Base-by-base conservation (phyloP, 495 filamentous ascomycete species). In the Trichoderma asperelloides region DNA sequence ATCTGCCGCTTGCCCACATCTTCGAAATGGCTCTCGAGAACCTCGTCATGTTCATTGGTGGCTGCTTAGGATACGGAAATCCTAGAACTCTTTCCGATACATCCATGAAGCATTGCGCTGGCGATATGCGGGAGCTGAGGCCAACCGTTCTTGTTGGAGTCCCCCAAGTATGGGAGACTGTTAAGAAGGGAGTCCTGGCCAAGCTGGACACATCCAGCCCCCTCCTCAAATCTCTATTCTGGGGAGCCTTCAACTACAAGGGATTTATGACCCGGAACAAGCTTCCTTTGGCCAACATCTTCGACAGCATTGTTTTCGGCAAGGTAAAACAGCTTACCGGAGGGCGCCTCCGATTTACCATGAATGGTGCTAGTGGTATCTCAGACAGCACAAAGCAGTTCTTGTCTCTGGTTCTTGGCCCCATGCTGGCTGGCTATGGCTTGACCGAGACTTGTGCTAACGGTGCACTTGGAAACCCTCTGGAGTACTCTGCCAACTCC, bases 1-100 rank as follows among this genome's bases (percentile, higher is more conserved):
- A 97, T 76, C 86, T 97, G 4, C 93, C 93, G 0, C 82, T 97
- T 3, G 93, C 93, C 15, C 93, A 97, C 75, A 97, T 96, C 71
- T 92, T 89, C 72, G 90, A 91, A 68, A 89, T 94, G 66, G 78
- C 91, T 23, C 80, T 85, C n/a, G 93, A 97, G 74, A 91, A 96
- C 75, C 73, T 80, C 4, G 83, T 85, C 25, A 78, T 97, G 65
- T 92, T 86, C 80, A 78, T 86, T 63, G 93, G 92, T 68, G 87
- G 81, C 11, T 84, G 86, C 8, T 88, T 96, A 70, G 93, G 93
- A 30, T 97, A 93, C 75, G 93, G 92, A 27, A 88, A 91, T 71
- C 89, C 96, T 55, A 78, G 89, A 33, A 93, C 91, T 65, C 80
- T 97, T 13, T 84, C 92, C 11, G 93, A 97, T 71, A 71, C 70